Conservation (phyloP, 495 filamentous ascomycete genomes). For the Daldinia loculata region DNA sequence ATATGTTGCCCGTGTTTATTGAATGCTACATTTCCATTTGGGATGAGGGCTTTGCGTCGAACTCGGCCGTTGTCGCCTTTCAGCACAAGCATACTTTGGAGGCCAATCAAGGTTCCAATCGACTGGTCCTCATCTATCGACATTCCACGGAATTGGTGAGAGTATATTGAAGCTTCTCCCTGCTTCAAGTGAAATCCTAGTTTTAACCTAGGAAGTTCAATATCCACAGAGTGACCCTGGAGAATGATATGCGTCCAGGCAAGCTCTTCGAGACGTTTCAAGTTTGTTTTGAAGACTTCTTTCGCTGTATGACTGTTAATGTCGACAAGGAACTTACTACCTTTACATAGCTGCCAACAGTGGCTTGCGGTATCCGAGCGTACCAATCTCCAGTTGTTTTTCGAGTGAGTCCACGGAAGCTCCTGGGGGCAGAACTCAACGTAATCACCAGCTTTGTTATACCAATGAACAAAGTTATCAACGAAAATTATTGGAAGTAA, state of each 20-base stretch:
- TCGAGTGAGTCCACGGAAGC: slow-evolving; percentile 52
- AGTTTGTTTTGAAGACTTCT: slow-evolving; percentile 42
- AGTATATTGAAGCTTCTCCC: slow-evolving; percentile 50
- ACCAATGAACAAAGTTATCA: slow-evolving; percentile 65
- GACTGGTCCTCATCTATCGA: slow-evolving; percentile 60
- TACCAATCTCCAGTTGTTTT: slow-evolving; percentile 46
- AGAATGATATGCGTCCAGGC: slow-evolving; percentile 49
- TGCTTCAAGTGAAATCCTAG: slow-evolving; percentile 58
- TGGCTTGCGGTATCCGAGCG: neutral
- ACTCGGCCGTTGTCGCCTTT: slow-evolving; percentile 29
- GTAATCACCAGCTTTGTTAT: slow-evolving; percentile 45
- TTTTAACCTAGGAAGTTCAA: slow-evolving; percentile 59
- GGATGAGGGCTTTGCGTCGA: slow-evolving; percentile 60
- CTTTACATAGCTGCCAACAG: slow-evolving; percentile 20
- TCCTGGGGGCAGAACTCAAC: slow-evolving; percentile 62
- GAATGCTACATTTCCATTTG: slow-evolving; percentile 52
- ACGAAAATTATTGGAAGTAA: slow-evolving; percentile 60
- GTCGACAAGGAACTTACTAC: slow-evolving; percentile 43
- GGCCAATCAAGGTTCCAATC: slow-evolving; percentile 61
- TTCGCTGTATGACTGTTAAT: slow-evolving; percentile 47
- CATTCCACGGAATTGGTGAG: slow-evolving; percentile 64
- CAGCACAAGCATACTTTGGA: slow-evolving; percentile 64
- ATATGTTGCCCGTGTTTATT: slow-evolving; percentile 49
- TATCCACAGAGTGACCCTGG: slow-evolving; percentile 36
- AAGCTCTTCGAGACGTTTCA: slow-evolving; percentile 51